phyloP scores from a whole-genome alignment of 257 asterid genomes.

The Nicotiana sylvestris region DNA sequence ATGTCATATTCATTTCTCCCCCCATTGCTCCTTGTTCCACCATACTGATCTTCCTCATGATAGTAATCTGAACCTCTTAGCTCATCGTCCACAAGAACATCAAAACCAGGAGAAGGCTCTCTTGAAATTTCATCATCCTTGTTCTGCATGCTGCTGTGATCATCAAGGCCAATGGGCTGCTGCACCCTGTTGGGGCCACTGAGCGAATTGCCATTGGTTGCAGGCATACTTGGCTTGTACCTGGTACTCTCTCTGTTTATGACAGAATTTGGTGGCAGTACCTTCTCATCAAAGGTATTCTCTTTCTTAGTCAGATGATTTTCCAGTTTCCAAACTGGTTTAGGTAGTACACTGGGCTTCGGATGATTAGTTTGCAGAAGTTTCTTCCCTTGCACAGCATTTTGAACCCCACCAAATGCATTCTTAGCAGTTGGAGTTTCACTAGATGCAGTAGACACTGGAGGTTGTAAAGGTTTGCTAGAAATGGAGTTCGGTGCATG shows the following conservation, averaged over 20 bases:
- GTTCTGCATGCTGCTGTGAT: conserved; percentile 13
- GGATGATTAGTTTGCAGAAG: conserved; percentile 24
- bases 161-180: conserved; percentile 20
- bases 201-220: conserved; percentile 12
- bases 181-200: conserved; percentile 17
- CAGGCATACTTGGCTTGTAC: conserved; percentile 15
- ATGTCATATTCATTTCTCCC: conserved; percentile 43
- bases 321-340: conserved; percentile 29
- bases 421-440: conserved; percentile 20
- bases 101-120: conserved; percentile 95
- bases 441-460: conserved; percentile 16
- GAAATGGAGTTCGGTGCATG: conserved; percentile 50
- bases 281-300: conserved; percentile 25
- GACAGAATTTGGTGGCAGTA: conserved; percentile 9
- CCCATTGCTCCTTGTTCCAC: conserved; percentile 39
- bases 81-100: conserved; percentile 85
- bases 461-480: conserved; percentile 37
- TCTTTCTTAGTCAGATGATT: conserved; percentile 26
- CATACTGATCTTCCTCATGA: conserved; percentile 62
- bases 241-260: conserved; percentile 12
- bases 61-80: conserved; percentile 69
- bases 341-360: conserved; percentile 30
- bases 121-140: conserved; percentile 58
- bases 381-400: conserved; percentile 30
- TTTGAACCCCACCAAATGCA: conserved; percentile 22